Conservation (phyloP, 129 eudicot species). For the Kitagawia praeruptora region DNA sequence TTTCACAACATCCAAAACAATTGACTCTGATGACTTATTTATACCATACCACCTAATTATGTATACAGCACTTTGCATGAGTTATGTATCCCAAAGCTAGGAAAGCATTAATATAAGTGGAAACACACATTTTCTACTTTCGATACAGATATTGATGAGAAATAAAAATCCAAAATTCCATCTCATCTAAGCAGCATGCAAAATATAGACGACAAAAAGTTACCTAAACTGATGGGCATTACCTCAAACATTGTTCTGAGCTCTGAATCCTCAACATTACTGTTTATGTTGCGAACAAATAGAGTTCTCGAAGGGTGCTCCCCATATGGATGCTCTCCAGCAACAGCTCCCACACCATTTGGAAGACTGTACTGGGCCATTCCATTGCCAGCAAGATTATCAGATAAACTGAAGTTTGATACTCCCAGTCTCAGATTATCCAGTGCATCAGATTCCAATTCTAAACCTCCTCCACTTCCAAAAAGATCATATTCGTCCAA, state of each 20-base stretch:
- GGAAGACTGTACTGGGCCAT: conserved; percentile 34
- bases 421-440: conserved; percentile 42
- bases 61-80: too few species aligned
- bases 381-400: conserved; percentile 49
- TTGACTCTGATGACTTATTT: too few species aligned
- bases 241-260: conserved; percentile 81
- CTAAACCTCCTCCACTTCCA: conserved; percentile 93
- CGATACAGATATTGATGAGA: neutral
- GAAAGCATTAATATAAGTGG: too few species aligned
- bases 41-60: too few species aligned
- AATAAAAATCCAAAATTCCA: neutral
- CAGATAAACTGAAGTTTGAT: conserved; percentile 43
- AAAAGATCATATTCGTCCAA: conserved; percentile 75
- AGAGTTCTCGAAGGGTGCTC: conserved; percentile 95
- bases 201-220: neutral
- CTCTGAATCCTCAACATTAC: conserved; percentile 92
- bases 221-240: conserved; percentile 6
- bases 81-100: too few species aligned
- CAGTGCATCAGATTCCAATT: conserved; percentile 55
- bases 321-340: conserved; percentile 89
- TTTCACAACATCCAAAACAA: too few species aligned
- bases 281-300: conserved; percentile 86
- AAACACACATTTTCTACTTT: too few species aligned
- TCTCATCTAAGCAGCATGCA: neutral
- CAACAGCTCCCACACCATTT: conserved; percentile 60